phyloP scores from a whole-genome alignment of 768 basidiomycete genomes.

The Collybia mongolica region DNA sequence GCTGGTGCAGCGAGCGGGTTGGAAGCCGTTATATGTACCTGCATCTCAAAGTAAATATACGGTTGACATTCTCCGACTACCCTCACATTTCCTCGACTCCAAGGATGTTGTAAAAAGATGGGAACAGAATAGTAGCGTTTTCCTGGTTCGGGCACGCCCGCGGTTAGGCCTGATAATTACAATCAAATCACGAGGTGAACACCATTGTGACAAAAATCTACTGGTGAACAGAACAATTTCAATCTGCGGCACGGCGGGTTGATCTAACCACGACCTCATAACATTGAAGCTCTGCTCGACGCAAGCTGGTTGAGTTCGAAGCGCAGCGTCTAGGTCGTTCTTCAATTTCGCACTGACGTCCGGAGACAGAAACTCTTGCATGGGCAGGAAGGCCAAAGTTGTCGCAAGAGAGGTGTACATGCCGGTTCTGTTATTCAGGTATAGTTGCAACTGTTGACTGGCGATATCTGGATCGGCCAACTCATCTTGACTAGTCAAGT shows the following conservation, averaged over 20 bases:
- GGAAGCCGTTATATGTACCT: constrained; percentile 1
- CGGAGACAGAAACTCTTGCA: constrained; percentile 2
- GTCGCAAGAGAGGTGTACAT: constrained; percentile 5
- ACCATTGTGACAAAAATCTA: neutral
- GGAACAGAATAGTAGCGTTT: constrained; percentile 5
- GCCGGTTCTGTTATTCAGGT: constrained; percentile 3
- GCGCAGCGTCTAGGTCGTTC: constrained; percentile 4
- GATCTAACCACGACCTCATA: constrained; percentile 4
- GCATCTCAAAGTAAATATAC: neutral
- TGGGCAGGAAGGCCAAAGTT: constrained; percentile 5
- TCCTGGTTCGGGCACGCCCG: constrained; percentile 1
- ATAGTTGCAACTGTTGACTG: neutral
- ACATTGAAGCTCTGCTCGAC: neutral
- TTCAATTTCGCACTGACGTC: neutral
- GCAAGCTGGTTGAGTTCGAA: neutral
- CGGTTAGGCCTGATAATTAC: neutral
- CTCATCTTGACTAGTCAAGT: neutral
- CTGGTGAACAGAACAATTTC: constrained; percentile 5
- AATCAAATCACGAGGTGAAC: neutral
- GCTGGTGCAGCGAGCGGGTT: constrained; percentile 5
- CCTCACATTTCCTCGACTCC: constrained; percentile 7
- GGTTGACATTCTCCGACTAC: neutral
- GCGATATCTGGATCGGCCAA: neutral
- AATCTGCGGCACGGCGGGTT: constrained; percentile 2
- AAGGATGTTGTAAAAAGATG: constrained; percentile 4